phyloP scores from a whole-genome alignment of 2,329 filamentous ascomycete species.

The Furcasterigmium furcatum region DNA sequence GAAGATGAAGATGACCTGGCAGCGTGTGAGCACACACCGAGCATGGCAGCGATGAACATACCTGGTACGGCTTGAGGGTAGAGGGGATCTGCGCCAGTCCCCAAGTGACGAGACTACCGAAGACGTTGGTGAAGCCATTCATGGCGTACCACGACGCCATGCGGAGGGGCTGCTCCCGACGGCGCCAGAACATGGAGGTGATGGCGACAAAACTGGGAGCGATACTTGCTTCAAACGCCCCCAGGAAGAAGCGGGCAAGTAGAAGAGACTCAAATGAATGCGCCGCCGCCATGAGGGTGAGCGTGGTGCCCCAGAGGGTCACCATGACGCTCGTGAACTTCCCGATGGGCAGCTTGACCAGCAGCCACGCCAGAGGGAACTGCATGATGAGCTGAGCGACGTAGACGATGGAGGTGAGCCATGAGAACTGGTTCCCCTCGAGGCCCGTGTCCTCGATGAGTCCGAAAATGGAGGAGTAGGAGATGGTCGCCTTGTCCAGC shows the following conservation, averaged over 20 bases:
- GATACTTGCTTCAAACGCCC: slow-evolving; percentile 44
- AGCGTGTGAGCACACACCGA: slow-evolving; percentile 8
- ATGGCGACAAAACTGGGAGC: slow-evolving; percentile 46
- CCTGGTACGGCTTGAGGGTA: slow-evolving; percentile 42
- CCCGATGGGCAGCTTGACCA: slow-evolving; percentile 51
- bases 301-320: slow-evolving; percentile 47
- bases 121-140: slow-evolving; percentile 19
- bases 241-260: slow-evolving; percentile 39
- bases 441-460: slow-evolving; percentile 56
- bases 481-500: slow-evolving; percentile 13
- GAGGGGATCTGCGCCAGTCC: slow-evolving; percentile 48
- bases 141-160: slow-evolving; percentile 27
- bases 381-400: slow-evolving; percentile 58
- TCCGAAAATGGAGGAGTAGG: slow-evolving; percentile 61
- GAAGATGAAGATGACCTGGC: slow-evolving; percentile 49
- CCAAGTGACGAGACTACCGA: slow-evolving; percentile 54
- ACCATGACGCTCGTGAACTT: slow-evolving; percentile 51
- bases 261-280: slow-evolving; percentile 43
- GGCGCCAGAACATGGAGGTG: slow-evolving; percentile 36
- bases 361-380: slow-evolving; percentile 46
- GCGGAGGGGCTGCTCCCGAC: slow-evolving; percentile 26
- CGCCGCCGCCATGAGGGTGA: slow-evolving; percentile 48
- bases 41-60: slow-evolving; percentile 11
- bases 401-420: slow-evolving; percentile 60
- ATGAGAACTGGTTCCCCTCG: slow-evolving; percentile 54